phyloP scores from a whole-genome alignment of 202 grass and related monocot genomes.

The Musa balbisiana region DNA sequence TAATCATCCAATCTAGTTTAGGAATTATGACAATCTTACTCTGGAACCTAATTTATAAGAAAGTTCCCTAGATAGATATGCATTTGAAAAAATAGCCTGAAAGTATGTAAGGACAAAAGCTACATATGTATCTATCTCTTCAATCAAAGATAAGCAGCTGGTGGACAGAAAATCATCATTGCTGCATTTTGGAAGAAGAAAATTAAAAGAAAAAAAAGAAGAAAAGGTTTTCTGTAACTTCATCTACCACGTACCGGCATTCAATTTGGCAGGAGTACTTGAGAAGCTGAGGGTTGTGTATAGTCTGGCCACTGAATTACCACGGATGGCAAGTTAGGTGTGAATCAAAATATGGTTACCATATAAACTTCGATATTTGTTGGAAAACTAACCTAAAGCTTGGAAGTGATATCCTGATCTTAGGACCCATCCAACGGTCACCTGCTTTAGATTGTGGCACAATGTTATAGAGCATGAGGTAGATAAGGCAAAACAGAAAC shows the following conservation, averaged over 20 bases:
- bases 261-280: slow-evolving; percentile 83
- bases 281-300: slow-evolving; percentile 68
- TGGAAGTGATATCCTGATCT: slow-evolving; percentile 91
- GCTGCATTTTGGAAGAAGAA: not conserved
- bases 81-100: not conserved
- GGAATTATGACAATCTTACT: too few relatives aligned
- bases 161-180: not conserved
- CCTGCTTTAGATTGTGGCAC: not conserved
- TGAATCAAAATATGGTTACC: not conserved
- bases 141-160: not conserved
- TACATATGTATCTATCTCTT: not conserved
- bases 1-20: too few relatives aligned
- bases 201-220: not conserved
- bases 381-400: slow-evolving; percentile 75
- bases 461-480: too few relatives aligned
- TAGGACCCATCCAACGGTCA: slow-evolving; percentile 49
- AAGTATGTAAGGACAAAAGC: not conserved
- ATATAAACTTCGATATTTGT: slow-evolving; percentile 1
- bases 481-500: too few relatives aligned
- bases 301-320: slow-evolving; percentile 66
- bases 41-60: too few relatives aligned
- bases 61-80: too few relatives aligned
- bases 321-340: slow-evolving; percentile 17
- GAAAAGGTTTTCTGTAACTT: not conserved
- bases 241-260: slow-evolving; percentile 47